Evolutionary conservation across 441 rosid species (phyloP), one percentile per base, ranked within the genome.

Genomic region (Erodium chrysanthum): DNA sequence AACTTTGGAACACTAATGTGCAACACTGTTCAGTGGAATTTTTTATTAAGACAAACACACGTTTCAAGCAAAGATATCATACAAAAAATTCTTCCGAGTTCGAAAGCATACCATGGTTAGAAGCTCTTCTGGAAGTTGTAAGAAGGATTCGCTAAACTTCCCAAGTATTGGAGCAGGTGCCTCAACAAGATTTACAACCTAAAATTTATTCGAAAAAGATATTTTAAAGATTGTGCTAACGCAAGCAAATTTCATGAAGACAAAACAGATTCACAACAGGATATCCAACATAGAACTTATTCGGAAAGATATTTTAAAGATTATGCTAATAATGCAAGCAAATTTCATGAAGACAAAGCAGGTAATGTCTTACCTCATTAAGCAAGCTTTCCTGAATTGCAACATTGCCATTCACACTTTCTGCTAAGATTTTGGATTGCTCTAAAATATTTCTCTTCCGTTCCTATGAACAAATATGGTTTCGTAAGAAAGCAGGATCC

Each of bases 121-220:
- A 66, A 94, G 91, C 73, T 94, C 96, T 23, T 86, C 81, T 14
- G 97, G 97, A 79, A 94, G 96, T 79, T 84, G 87, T 75, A 94
- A 80, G 82, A 94, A 94, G 68, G 98, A 88, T 70, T 85, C 89
- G 40, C 80, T 78, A 66, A 94, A 94, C 79, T 84, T 82, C 73
- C 97, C 98, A 68, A 91, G 84, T 62, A 94, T 66, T 7, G 97
- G 91, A 78, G 85, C 81, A 54, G 97, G 97, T 64, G 94, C 96
- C 81, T 94, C 98, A 25, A 94, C 90, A 70, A 94, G 98, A 87
- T 94, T 91, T 73, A 85, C 89, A 77, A 91, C 97, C 98, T 94
- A 75, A 74, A 72, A 76, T 44, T 67, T 54, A 68, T 37, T 65
- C 11, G 48, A 72, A 71, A 6, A 52, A 25, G 31, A 72, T 20